These are phyloP conservation scores for Clonostachys chloroleuca DNA, from an alignment of 2,329 filamentous ascomycete species.

Conservation along the genomic window DNA sequence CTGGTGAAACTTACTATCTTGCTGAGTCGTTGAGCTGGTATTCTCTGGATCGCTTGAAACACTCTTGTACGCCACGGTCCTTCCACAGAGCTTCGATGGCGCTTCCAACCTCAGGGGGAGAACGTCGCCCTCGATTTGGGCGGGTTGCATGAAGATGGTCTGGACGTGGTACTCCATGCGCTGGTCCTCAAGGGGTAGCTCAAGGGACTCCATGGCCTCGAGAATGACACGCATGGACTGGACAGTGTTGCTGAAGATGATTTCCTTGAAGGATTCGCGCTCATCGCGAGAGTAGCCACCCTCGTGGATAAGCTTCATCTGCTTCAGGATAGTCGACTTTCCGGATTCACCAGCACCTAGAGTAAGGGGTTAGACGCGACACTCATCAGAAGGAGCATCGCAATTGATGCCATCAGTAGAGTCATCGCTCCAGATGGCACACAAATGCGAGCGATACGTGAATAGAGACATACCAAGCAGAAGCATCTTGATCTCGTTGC, in stretches of 20 bases:
- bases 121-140: slow-evolving; percentile 92
- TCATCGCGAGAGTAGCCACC: slow-evolving; percentile 95
- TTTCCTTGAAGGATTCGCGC: slow-evolving; percentile 66
- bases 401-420: neutral
- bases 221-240: slow-evolving; percentile 68
- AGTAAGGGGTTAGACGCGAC: slow-evolving; percentile 15
- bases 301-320: slow-evolving; percentile 99
- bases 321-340: slow-evolving; percentile 96
- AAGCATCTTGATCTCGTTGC: slow-evolving; percentile 99
- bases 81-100: slow-evolving; percentile 93
- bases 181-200: slow-evolving; percentile 83
- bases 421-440: no score
- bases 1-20: slow-evolving; percentile 70
- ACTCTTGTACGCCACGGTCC: slow-evolving; percentile 87
- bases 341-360: slow-evolving; percentile 89
- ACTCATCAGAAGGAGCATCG: neutral
- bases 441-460: no score
- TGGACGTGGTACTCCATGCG: slow-evolving; percentile 96
- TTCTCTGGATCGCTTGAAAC: slow-evolving; percentile 92
- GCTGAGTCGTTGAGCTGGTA: slow-evolving; percentile 97
- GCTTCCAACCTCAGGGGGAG: slow-evolving; percentile 89
- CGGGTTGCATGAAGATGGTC: slow-evolving; percentile 97
- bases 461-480: slow-evolving; percentile 67
- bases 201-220: slow-evolving; percentile 64
- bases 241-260: slow-evolving; percentile 67